These are phyloP conservation scores for Moniliophthora roreri DNA, from an alignment of 1,284 basidiomycete species.

Conservation along the genomic window DNA sequence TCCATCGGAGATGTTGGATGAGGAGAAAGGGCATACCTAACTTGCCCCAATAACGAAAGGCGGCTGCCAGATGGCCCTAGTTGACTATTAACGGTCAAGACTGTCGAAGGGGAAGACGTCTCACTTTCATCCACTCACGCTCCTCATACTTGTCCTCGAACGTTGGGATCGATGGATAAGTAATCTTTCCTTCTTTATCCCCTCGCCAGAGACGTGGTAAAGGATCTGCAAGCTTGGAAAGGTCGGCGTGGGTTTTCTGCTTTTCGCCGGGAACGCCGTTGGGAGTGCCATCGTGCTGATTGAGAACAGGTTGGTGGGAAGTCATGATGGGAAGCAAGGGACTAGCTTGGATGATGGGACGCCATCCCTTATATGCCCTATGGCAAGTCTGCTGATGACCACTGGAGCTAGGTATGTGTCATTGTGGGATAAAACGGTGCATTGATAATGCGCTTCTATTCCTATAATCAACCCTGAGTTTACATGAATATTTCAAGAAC, in stretches of 20 bases:
- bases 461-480: too few species aligned
- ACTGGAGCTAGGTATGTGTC: too few species aligned
- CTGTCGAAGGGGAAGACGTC: constrained; percentile 52
- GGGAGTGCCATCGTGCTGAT: not conserved
- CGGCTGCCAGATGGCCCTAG: constrained; percentile 5
- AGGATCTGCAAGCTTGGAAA: not conserved
- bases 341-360: too few species aligned
- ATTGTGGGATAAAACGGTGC: too few species aligned
- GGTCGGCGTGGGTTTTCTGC: not conserved
- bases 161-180: constrained; percentile 9
- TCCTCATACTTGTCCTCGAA: constrained; percentile 43
- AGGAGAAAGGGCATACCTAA: too few species aligned
- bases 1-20: too few species aligned
- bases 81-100: constrained; percentile 29
- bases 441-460: too few species aligned
- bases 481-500: too few species aligned
- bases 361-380: not conserved
- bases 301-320: not conserved
- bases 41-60: constrained; percentile 31
- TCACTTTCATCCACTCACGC: constrained; percentile 49
- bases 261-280: not conserved
- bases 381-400: too few species aligned
- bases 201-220: constrained; percentile 3
- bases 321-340: not conserved
- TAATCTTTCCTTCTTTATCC: constrained; percentile 5